Conservation (phyloP, 768 basidiomycete genomes). For the Ramaria rubella region DNA sequence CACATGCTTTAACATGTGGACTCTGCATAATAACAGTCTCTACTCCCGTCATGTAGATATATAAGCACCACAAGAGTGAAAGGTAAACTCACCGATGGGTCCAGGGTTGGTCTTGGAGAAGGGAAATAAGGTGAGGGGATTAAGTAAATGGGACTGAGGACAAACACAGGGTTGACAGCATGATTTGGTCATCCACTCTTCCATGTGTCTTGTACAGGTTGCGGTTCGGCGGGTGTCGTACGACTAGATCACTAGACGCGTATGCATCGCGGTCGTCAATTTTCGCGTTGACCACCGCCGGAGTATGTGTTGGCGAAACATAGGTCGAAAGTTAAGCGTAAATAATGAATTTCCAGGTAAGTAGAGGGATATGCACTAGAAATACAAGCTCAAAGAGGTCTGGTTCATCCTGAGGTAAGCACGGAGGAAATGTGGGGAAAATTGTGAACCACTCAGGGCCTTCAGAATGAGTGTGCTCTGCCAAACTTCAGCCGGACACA, state of each 20-base stretch:
- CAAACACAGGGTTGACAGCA: slow-evolving; percentile 29
- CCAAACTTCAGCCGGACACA: slow-evolving; percentile 22
- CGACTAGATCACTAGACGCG: slow-evolving; percentile 35
- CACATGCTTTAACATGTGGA: slow-evolving; percentile 13
- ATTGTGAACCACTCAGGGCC: slow-evolving; percentile 29
- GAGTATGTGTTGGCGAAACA: slow-evolving; percentile 18
- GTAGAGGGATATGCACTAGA: slow-evolving; percentile 6
- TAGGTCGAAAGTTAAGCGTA: not conserved
- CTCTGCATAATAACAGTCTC: slow-evolving; percentile 32
- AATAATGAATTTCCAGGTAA: not conserved
- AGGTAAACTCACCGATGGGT: slow-evolving; percentile 25
- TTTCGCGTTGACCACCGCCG: slow-evolving; percentile 26
- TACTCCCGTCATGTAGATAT: slow-evolving; percentile 12
- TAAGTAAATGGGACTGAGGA: not conserved
- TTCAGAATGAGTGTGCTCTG: slow-evolving; percentile 8
- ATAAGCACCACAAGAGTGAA: not conserved
- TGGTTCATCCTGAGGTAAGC: slow-evolving; percentile 11
- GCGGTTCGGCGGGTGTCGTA: slow-evolving; percentile 34
- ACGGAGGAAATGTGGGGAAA: slow-evolving; percentile 11
- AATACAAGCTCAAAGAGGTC: slow-evolving; percentile 13
- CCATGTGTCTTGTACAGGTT: slow-evolving; percentile 34
- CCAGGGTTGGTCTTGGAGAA: slow-evolving; percentile 29
- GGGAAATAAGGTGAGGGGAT: not conserved
- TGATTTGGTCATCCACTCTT: slow-evolving; percentile 41
- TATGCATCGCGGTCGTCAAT: slow-evolving; percentile 28